phyloP scores from a whole-genome alignment of 2,329 filamentous ascomycete species.

The Alternaria burnsii region DNA sequence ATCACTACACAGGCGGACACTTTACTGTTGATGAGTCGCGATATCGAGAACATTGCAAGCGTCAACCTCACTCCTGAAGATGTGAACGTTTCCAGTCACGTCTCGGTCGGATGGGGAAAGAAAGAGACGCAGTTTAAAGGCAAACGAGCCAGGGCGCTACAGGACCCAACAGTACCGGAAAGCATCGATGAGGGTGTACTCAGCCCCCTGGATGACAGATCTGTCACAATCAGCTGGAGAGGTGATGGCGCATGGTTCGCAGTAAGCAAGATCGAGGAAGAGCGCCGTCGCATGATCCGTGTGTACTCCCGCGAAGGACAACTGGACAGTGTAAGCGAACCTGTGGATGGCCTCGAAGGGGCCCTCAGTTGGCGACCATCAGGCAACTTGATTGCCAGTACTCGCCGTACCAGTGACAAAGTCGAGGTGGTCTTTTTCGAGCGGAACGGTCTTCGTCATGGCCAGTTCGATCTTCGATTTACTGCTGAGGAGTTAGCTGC shows the following conservation, averaged over 20 bases:
- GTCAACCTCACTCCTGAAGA: slow-evolving; percentile 77
- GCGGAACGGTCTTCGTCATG: slow-evolving; percentile 95
- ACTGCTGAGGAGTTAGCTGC: slow-evolving; percentile 66
- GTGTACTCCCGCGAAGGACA: slow-evolving; percentile 91
- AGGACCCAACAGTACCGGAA: slow-evolving; percentile 94
- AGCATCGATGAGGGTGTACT: slow-evolving; percentile 84
- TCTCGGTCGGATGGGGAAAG: slow-evolving; percentile 98
- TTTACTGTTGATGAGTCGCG: slow-evolving; percentile 89
- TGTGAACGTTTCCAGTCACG: slow-evolving; percentile 87
- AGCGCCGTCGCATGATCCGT: slow-evolving; percentile 78
- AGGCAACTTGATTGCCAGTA: slow-evolving; percentile 88
- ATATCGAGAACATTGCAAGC: slow-evolving; percentile 85
- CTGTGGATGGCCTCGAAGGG: slow-evolving; percentile 88
- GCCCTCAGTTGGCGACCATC: slow-evolving; percentile 89
- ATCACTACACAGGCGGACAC: slow-evolving; percentile 82
- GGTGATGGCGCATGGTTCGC: slow-evolving; percentile 93
- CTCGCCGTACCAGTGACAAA: slow-evolving; percentile 75
- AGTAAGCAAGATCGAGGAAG: slow-evolving; percentile 78
- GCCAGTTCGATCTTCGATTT: slow-evolving; percentile 83
- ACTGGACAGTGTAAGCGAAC: slow-evolving; percentile 92
- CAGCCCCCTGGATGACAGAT: slow-evolving; percentile 76
- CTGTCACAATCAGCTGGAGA: slow-evolving; percentile 84
- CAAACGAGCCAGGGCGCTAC: slow-evolving; percentile 82
- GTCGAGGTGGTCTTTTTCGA: slow-evolving; percentile 94
- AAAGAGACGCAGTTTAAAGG: slow-evolving; percentile 98